phyloP scores from a whole-genome alignment of 352 stramenopile species.

The Plasmopara viticola region DNA sequence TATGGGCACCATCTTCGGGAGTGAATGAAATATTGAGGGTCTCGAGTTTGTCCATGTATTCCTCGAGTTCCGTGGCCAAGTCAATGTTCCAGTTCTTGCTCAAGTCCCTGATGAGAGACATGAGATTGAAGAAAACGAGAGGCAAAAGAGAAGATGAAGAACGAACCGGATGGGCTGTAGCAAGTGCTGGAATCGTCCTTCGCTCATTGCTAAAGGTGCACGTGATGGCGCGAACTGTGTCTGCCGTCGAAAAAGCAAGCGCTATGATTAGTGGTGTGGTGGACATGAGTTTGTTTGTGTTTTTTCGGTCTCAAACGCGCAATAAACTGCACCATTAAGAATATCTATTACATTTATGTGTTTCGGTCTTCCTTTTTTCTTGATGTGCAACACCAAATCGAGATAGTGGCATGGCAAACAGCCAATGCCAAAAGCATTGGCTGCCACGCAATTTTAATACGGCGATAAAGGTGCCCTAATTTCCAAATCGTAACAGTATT shows the following conservation, averaged over 20 bases:
- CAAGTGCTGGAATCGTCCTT: constrained; percentile 74
- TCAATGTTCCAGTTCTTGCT: constrained; percentile 91
- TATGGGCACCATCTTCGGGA: constrained; percentile 25
- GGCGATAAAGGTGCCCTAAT: no score
- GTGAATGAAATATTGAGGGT: constrained; percentile 64
- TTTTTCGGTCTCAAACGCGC: no score
- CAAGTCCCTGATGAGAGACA: constrained; percentile 55
- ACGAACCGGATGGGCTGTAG: constrained; percentile 79
- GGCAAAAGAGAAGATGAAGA: background rate
- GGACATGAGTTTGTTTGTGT: background rate
- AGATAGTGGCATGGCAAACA: no score
- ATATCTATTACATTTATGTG: no score
- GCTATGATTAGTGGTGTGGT: constrained; percentile 1
- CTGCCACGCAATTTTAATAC: no score
- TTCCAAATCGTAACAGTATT: no score
- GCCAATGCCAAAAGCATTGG: no score
- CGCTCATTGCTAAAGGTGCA: constrained; percentile 26
- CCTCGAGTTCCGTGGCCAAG: constrained; percentile 81
- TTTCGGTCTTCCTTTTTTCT: no score
- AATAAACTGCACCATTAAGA: no score
- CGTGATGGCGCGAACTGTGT: background rate
- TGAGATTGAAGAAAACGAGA: background rate
- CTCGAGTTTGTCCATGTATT: constrained; percentile 88
- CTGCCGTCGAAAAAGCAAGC: background rate
- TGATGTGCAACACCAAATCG: no score